These are phyloP conservation scores for Claviceps maximensis DNA, from an alignment of 2,329 filamentous ascomycete genomes.

Conservation along the genomic window DNA sequence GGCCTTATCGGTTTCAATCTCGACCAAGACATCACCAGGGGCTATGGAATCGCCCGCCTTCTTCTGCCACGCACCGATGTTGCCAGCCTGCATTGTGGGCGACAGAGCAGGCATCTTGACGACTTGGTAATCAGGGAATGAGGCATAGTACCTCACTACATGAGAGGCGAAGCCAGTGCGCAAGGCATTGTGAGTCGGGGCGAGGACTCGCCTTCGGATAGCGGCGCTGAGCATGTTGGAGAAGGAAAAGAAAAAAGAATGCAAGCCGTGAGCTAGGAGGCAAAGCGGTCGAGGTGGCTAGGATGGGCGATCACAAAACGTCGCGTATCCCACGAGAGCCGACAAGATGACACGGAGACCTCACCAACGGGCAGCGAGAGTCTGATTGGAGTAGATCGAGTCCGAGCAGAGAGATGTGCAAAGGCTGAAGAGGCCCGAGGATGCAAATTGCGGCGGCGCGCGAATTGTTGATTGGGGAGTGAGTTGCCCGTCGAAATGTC, in stretches of 20 bases:
- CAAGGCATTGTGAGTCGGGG: constrained; percentile 34
- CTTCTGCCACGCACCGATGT: constrained; percentile 97
- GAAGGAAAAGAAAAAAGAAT: constrained; percentile 11
- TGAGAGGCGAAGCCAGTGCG: constrained; percentile 38
- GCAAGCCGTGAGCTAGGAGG: constrained; percentile 14
- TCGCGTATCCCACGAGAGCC: neutral
- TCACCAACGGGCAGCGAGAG: neutral
- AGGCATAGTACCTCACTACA: constrained; percentile 56
- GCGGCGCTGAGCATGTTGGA: constrained; percentile 47
- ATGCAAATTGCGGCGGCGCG: constrained; percentile 10
- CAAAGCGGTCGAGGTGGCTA: constrained; percentile 8
- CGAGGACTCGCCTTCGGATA: constrained; percentile 48
- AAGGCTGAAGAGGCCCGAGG: constrained; percentile 2
- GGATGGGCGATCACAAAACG: constrained; percentile 8
- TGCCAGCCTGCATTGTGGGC: constrained; percentile 92
- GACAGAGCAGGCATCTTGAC: constrained; percentile 97
- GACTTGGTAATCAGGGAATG: constrained; percentile 86
- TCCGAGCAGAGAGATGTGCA: constrained; percentile 9
- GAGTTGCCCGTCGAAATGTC: constrained; percentile 14
- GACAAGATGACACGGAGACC: neutral
- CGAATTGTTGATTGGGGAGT: constrained; percentile 20
- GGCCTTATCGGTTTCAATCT: constrained; percentile 99
- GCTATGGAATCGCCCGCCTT: constrained; percentile 77
- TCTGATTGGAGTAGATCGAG: constrained; percentile 6
- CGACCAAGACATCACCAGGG: constrained; percentile 89